Evolutionary conservation across 2,329 filamentous ascomycete genomes (phyloP).

Genomic region (Grosmannia huntii): DNA sequence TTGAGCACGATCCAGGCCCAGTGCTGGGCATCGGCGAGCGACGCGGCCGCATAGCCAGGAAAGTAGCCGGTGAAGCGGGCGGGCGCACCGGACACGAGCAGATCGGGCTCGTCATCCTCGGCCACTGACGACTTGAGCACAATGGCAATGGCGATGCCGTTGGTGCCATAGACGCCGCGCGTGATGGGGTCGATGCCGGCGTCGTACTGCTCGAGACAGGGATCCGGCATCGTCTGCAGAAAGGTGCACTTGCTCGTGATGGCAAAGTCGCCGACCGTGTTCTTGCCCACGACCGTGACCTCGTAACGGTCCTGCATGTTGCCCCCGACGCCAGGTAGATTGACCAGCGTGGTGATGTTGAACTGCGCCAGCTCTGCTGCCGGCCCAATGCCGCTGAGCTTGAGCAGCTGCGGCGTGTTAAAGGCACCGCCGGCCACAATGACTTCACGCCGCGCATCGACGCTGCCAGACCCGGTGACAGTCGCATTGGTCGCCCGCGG

Average conservation of each 20-base stretch:
- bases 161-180: conserved; percentile 1
- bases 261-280: not conserved
- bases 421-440: conserved; percentile 27
- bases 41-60: conserved; percentile 22
- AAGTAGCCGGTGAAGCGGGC: conserved; percentile 27
- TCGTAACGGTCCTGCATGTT: conserved; percentile 34
- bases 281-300: conserved; percentile 7
- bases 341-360: conserved; percentile 21
- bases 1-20: conserved; percentile 40
- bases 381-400: conserved; percentile 37
- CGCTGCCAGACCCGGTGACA: conserved; percentile 7
- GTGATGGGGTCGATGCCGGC: conserved; percentile 1
- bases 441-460: conserved; percentile 16
- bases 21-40: conserved; percentile 23
- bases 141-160: conserved; percentile 1
- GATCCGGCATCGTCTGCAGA: not conserved
- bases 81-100: conserved; percentile 26
- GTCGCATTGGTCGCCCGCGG: conserved; percentile 21
- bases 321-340: conserved; percentile 37
- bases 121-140: conserved; percentile 15
- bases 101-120: conserved; percentile 18
- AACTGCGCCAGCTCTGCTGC: too few species aligned
- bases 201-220: not conserved
- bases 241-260: conserved; percentile 1
- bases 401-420: conserved; percentile 41